phyloP scores from a whole-genome alignment of 2,329 filamentous ascomycete species.

The Capronia coronata region DNA sequence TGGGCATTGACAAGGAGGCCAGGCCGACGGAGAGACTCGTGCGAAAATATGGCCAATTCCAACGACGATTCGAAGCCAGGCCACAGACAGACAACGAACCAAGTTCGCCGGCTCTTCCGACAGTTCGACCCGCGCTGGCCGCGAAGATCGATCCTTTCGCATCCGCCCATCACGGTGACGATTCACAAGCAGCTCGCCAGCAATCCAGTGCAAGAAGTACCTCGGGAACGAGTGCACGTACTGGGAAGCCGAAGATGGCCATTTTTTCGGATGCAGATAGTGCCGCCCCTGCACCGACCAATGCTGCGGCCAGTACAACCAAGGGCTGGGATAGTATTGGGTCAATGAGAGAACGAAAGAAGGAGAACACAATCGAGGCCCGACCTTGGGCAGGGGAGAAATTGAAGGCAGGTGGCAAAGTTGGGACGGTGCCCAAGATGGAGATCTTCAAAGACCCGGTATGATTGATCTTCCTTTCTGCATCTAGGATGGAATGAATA shows the following conservation, averaged over 20 bases:
- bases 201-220: constrained; percentile 40
- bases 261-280: constrained; percentile 79
- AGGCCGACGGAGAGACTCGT: constrained; percentile 71
- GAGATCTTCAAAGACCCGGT: constrained; percentile 93
- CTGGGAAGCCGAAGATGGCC: constrained; percentile 71
- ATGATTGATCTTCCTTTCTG: constrained; percentile 50
- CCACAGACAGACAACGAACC: constrained; percentile 59
- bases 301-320: constrained; percentile 45
- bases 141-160: constrained; percentile 81
- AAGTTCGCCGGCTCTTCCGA: constrained; percentile 78
- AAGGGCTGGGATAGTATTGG: constrained; percentile 92
- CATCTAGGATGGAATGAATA: constrained; percentile 16
- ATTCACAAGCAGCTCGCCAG: constrained; percentile 60
- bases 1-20: constrained; percentile 84
- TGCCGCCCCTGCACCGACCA: constrained; percentile 46
- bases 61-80: constrained; percentile 65
- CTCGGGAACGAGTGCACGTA: constrained; percentile 51
- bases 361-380: constrained; percentile 82
- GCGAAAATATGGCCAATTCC: constrained; percentile 89
- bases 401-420: constrained; percentile 77
- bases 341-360: constrained; percentile 77
- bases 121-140: constrained; percentile 72
- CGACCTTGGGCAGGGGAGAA: constrained; percentile 92
- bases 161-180: constrained; percentile 42
- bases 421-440: constrained; percentile 71